phyloP scores from a whole-genome alignment of 805 yeast species.

The Yamadazyma insecticola region DNA sequence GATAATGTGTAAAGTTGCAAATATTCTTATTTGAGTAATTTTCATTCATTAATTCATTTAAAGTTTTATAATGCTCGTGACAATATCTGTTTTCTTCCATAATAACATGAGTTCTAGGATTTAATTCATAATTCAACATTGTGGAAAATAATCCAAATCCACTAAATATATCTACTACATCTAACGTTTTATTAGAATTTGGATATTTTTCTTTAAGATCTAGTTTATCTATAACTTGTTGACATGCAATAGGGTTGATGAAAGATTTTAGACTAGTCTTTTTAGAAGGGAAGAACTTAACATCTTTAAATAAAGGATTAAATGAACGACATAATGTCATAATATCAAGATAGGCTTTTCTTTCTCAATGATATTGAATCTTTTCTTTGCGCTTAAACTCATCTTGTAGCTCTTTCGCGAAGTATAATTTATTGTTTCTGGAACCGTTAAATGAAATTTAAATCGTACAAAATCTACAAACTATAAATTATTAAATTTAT shows the following conservation, averaged over 20 bases:
- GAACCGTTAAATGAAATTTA: too few species aligned
- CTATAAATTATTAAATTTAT: too few species aligned
- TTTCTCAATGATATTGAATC: too few species aligned
- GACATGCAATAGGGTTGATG: slow-evolving; percentile 20
- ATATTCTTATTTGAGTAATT: slow-evolving; percentile 16
- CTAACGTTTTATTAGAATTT: slow-evolving; percentile 30
- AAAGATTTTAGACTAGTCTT: slow-evolving; percentile 6
- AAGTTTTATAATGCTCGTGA: slow-evolving; percentile 22
- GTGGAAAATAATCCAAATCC: slow-evolving; percentile 60
- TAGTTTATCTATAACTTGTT: slow-evolving; percentile 44
- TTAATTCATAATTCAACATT: slow-evolving; percentile 52
- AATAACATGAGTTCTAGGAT: slow-evolving; percentile 61
- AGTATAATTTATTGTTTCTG: too few species aligned
- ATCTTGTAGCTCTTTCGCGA: too few species aligned
- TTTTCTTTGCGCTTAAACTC: too few species aligned
- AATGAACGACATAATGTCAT: slow-evolving; percentile 9
- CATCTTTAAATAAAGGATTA: slow-evolving; percentile 22
- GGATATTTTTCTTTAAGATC: slow-evolving; percentile 34
- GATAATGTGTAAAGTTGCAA: slow-evolving; percentile 22
- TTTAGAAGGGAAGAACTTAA: slow-evolving; percentile 7
- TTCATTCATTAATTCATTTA: slow-evolving; percentile 21
- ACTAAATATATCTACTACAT: slow-evolving; percentile 57
- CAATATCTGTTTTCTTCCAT: slow-evolving; percentile 46
- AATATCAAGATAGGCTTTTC: too few species aligned
- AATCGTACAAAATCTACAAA: too few species aligned